Conservation (phyloP, 2,329 filamentous ascomycete species). For the Fusarium poae region DNA sequence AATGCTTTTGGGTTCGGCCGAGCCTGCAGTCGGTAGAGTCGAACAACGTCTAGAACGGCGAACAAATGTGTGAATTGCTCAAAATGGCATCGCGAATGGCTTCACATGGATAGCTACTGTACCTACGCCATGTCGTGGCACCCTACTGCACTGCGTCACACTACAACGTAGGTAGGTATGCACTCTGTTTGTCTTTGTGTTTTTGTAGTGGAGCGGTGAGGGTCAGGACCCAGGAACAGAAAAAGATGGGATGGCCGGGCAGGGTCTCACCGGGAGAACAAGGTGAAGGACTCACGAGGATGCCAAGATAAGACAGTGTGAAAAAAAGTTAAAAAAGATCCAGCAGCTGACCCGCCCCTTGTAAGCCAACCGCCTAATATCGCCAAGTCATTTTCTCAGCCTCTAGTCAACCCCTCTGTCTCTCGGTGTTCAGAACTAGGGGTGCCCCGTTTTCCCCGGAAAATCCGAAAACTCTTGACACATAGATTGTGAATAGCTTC, state of each 20-base stretch:
- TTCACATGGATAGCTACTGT: slow-evolving; percentile 2
- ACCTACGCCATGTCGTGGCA: not conserved
- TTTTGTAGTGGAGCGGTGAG: slow-evolving; percentile 13
- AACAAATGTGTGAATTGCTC: slow-evolving; percentile 1
- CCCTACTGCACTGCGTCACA: not conserved
- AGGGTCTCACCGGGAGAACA: not conserved
- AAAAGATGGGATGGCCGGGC: slow-evolving; percentile 2
- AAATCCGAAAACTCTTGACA: slow-evolving; percentile 9
- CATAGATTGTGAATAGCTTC: slow-evolving; percentile 11
- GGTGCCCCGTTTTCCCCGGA: slow-evolving; percentile 33
- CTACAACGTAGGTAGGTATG: not conserved
- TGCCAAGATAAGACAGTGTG: slow-evolving; percentile 3
- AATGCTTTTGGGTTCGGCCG: not conserved
- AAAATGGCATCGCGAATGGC: slow-evolving; percentile 2
- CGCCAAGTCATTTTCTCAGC: slow-evolving; percentile 7
- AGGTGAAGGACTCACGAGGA: slow-evolving; percentile 6
- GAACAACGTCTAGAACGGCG: slow-evolving; percentile 1
- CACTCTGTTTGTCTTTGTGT: not conserved
- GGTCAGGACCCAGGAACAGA: slow-evolving; percentile 1
- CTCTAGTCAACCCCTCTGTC: not conserved
- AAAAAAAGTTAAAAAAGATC: not conserved
- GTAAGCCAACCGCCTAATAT: slow-evolving; percentile 22
- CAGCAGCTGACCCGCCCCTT: slow-evolving; percentile 24
- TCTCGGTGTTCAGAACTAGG: not conserved
- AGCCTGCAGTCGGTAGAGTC: not conserved